Percentiles rank a stretch among this genome's conserved stretches.
Conservation (phyloP, 192 early-diverging fungal species). For the Linnemannia exigua region DNA sequence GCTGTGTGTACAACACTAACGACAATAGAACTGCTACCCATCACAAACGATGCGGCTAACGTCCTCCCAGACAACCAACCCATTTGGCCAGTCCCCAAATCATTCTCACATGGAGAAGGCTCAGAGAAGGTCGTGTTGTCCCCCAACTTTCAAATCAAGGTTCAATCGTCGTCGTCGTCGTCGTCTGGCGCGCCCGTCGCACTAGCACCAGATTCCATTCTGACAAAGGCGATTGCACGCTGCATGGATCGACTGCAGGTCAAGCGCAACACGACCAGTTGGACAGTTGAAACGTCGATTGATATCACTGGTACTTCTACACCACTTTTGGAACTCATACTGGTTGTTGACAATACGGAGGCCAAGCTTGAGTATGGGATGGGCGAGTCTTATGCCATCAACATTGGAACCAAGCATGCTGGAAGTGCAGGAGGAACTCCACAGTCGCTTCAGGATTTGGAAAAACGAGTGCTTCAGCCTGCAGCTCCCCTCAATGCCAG, state of each 20-base stretch:
- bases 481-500: background rate
- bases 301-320: background rate
- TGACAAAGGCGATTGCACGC: conserved; percentile 36
- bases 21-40: conserved; percentile 22
- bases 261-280: conserved; percentile 41
- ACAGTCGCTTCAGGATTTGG: background rate
- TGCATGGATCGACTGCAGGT: conserved; percentile 36
- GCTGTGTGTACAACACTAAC: background rate
- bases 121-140: conserved; percentile 15
- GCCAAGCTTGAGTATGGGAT: conserved; percentile 37
- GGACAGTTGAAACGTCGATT: background rate
- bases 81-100: conserved; percentile 39
- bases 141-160: conserved; percentile 25
- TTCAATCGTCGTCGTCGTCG: conserved; percentile 3
- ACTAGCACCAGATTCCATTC: background rate
- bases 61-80: conserved; percentile 41
- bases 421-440: background rate
- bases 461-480: background rate
- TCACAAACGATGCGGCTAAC: conserved; percentile 34
- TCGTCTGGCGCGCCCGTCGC: background rate
- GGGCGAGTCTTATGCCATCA: conserved; percentile 34
- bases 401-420: background rate
- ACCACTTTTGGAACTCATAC: conserved; percentile 13
- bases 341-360: conserved; percentile 19
- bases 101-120: conserved; percentile 20